Percentiles rank a stretch among this genome's conserved stretches.
Conservation (phyloP, 495 filamentous ascomycete genomes). For the Neurospora tetrasperma region DNA sequence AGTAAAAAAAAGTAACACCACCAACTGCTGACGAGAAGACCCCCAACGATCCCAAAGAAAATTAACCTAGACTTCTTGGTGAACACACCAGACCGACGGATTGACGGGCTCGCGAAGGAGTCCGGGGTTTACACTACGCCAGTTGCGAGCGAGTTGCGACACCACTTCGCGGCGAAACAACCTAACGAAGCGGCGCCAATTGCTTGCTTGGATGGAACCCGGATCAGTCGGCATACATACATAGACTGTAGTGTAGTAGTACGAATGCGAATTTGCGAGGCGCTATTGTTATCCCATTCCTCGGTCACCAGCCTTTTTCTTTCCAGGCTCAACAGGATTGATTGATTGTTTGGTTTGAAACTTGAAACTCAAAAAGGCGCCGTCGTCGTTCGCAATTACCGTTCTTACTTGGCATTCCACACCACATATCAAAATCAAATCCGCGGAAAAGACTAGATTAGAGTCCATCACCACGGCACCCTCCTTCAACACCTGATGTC, state of each 20-base stretch:
- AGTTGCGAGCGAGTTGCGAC: background rate
- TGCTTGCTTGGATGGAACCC: background rate
- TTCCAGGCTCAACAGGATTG: background rate
- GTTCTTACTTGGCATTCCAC: background rate
- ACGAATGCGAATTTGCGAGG: background rate
- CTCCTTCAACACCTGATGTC: background rate
- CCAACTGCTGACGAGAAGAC: background rate
- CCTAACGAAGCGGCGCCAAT: background rate
- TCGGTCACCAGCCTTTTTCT: background rate
- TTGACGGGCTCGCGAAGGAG: background rate
- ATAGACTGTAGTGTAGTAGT: too few species aligned
- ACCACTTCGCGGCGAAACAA: background rate
- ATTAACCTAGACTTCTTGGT: background rate
- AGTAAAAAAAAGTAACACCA: background rate
- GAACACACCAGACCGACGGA: background rate
- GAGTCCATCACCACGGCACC: background rate
- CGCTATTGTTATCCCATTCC: background rate
- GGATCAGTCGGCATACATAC: background rate
- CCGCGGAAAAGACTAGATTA: background rate
- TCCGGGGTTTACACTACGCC: background rate
- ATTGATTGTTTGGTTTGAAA: background rate
- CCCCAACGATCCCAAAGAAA: background rate
- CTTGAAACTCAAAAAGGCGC: background rate
- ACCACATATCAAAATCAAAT: background rate
- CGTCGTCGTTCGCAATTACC: background rate